These are phyloP conservation scores for Silene noctiflora DNA, from an alignment of 179 eudicot species.

Conservation along the genomic window DNA sequence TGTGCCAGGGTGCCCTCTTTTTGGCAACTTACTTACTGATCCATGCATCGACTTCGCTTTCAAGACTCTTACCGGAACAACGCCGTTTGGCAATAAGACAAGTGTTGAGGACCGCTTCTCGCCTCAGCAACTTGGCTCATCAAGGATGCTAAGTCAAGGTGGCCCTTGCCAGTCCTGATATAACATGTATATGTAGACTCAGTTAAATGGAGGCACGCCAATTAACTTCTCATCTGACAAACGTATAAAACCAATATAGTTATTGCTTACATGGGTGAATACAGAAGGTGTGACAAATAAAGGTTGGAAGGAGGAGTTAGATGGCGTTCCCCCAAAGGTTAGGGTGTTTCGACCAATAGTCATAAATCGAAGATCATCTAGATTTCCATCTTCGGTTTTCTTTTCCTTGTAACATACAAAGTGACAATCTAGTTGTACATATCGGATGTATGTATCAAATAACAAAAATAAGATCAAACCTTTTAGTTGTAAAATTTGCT, in stretches of 20 bases:
- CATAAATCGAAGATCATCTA: too few species aligned
- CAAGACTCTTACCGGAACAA: constrained; percentile 39
- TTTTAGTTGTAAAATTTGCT: too few species aligned
- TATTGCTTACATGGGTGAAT: too few species aligned
- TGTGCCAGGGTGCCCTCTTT: constrained; percentile 18
- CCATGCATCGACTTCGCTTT: constrained; percentile 54
- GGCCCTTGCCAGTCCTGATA: constrained; percentile 20
- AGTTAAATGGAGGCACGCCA: neutral
- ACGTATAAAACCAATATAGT: neutral
- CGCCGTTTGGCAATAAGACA: constrained; percentile 17
- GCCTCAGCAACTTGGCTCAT: constrained; percentile 20
- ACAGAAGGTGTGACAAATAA: too few species aligned
- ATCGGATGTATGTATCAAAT: constrained; percentile 13
- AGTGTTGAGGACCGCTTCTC: constrained; percentile 18
- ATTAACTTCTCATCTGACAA: neutral
- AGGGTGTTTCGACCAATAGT: neutral
- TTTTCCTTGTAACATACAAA: neutral
- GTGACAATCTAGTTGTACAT: neutral
- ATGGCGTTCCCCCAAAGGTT: too few species aligned
- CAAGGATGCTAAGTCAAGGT: neutral
- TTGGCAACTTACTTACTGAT: constrained; percentile 36
- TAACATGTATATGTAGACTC: too few species aligned
- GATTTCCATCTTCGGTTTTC: neutral
- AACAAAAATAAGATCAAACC: neutral
- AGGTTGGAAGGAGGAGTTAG: too few species aligned